These are phyloP conservation scores for Aspergillus sp. DNA, from an alignment of 2,329 filamentous ascomycete genomes.

Conservation along the genomic window DNA sequence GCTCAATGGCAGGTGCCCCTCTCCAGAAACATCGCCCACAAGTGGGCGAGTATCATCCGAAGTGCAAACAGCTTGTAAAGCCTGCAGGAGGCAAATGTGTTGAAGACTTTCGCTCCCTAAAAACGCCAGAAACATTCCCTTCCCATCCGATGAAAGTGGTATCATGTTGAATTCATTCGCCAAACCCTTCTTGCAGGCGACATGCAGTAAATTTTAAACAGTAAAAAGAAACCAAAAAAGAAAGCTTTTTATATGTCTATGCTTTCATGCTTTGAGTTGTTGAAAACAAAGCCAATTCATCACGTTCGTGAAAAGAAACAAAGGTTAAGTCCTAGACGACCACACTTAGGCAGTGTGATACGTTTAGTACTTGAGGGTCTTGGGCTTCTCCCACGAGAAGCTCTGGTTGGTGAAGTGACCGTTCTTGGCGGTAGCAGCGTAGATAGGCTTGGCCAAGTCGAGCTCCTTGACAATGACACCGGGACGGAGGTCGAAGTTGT, in stretches of 20 bases:
- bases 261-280: constrained; percentile 44
- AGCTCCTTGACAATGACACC: constrained; percentile 99
- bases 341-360: constrained; percentile 10
- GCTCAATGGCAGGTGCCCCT: no score
- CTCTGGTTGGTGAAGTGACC: constrained; percentile 98
- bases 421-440: constrained; percentile 98
- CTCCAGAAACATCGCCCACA: constrained; percentile 6
- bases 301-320: constrained; percentile 37
- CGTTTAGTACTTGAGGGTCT: constrained; percentile 82
- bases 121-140: constrained; percentile 38
- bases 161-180: constrained; percentile 46
- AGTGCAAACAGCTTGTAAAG: constrained; percentile 10
- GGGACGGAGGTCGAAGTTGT: constrained; percentile 96
- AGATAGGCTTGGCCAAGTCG: constrained; percentile 91
- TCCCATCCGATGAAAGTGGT: constrained; percentile 41
- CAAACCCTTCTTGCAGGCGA: constrained; percentile 30
- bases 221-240: constrained; percentile 20
- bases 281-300: constrained; percentile 47
- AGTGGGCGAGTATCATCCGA: constrained; percentile 4
- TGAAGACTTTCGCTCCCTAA: constrained; percentile 38
- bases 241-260: constrained; percentile 33
- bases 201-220: constrained; percentile 34
- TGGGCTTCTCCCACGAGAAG: constrained; percentile 98
- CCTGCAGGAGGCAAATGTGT: constrained; percentile 26
- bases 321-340: constrained; percentile 13